These are phyloP conservation scores for Fraxinus pennsylvanica DNA, from an alignment of 257 asterid genomes.

Conservation along the genomic window DNA sequence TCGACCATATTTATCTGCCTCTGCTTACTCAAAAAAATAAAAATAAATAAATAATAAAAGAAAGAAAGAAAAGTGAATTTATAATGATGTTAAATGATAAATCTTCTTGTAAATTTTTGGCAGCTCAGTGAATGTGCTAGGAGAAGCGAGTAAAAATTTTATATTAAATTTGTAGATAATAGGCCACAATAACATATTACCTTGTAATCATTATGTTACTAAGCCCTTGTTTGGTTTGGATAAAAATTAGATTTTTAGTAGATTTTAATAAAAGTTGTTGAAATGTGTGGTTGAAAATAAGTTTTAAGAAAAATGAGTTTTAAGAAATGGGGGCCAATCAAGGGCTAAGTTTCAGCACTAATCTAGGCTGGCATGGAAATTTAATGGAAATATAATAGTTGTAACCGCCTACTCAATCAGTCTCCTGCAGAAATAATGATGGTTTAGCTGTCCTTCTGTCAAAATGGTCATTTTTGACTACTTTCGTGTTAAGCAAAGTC, in stretches of 20 bases:
- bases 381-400: slow-evolving; percentile 8
- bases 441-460: background rate
- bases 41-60: too few relatives aligned
- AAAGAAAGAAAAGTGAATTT: too few relatives aligned
- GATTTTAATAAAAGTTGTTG: too few relatives aligned
- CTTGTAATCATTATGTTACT: background rate
- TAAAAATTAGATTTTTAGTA: too few relatives aligned
- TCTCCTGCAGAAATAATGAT: too few relatives aligned
- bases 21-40: too few relatives aligned
- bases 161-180: background rate
- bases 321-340: too few relatives aligned
- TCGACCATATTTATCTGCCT: too few relatives aligned
- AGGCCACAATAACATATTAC: background rate
- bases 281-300: too few relatives aligned
- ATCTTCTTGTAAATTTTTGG: background rate
- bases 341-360: background rate
- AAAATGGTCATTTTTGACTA: background rate
- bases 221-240: too few relatives aligned
- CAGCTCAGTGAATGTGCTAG: background rate
- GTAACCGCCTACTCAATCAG: background rate
- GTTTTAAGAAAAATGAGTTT: too few relatives aligned
- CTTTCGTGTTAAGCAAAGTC: background rate
- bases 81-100: too few relatives aligned
- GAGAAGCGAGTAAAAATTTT: background rate
- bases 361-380: background rate